phyloP scores from a whole-genome alignment of 2,329 filamentous ascomycete species.

The Cadophora sp. region DNA sequence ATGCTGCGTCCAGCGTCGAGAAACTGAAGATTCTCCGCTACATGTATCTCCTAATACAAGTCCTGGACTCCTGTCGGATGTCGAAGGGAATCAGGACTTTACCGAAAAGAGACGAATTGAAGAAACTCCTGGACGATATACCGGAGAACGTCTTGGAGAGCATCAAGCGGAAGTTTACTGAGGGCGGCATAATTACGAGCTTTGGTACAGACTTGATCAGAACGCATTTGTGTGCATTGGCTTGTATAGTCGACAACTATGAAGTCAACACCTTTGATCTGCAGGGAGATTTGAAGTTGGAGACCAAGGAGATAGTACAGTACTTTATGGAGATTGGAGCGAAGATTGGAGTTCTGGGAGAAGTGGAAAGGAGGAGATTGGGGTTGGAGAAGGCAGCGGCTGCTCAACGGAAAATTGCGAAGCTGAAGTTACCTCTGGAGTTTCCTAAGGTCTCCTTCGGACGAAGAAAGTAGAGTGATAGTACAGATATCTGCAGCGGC shows the following conservation, averaged over 20 bases:
- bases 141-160: conserved; percentile 69
- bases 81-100: conserved; percentile 56
- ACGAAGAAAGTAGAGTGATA: conserved; percentile 33
- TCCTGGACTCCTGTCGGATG: conserved; percentile 56
- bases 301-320: conserved; percentile 72
- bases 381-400: conserved; percentile 67
- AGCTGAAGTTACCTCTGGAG: conserved; percentile 77
- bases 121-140: conserved; percentile 61
- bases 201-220: conserved; percentile 75
- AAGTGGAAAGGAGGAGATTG: conserved; percentile 56
- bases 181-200: conserved; percentile 69
- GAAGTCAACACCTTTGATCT: conserved; percentile 74
- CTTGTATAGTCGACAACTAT: conserved; percentile 75
- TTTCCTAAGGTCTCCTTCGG: conserved; percentile 70
- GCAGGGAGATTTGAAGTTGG: conserved; percentile 73
- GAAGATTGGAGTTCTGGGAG: conserved; percentile 57
- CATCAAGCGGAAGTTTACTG: conserved; percentile 73
- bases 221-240: conserved; percentile 75
- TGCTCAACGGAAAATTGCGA: conserved; percentile 68
- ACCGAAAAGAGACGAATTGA: conserved; percentile 67
- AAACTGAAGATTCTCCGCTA: conserved; percentile 67
- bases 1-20: conserved; percentile 58
- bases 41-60: conserved; percentile 62
- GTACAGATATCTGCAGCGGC: neutral
- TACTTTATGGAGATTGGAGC: conserved; percentile 82